phyloP scores from a whole-genome alignment of 2,329 filamentous ascomycete genomes.

The Claviceps africana region DNA sequence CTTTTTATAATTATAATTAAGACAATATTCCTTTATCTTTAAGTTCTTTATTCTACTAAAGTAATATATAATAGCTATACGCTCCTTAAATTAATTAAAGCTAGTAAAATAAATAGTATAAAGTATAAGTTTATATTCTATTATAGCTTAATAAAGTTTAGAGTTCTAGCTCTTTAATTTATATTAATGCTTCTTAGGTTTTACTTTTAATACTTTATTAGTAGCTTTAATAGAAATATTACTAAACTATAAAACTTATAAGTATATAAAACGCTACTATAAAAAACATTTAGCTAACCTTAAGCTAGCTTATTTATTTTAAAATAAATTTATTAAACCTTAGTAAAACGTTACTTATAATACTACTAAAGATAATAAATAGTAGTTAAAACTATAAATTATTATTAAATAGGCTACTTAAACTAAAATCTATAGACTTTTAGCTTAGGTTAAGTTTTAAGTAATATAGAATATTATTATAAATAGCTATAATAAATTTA shows the following conservation, averaged over 20 bases:
- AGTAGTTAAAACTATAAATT: background rate
- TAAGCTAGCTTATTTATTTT: background rate
- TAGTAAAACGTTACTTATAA: background rate
- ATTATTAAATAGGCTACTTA: background rate
- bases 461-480: no score
- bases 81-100: background rate
- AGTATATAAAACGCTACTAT: background rate
- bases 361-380: no score
- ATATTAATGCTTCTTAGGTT: background rate
- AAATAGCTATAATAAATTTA: no score
- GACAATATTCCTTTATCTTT: background rate
- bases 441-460: no score
- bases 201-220: background rate
- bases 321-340: background rate
- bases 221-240: background rate
- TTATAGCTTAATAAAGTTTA: background rate
- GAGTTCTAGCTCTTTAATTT: background rate
- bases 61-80: background rate
- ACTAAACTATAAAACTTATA: background rate
- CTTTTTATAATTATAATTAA: background rate
- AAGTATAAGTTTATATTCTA: background rate
- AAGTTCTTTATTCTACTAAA: background rate
- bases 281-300: background rate
- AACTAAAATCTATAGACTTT: background rate
- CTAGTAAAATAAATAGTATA: background rate